Percentiles rank a stretch among this genome's conserved stretches.
These are phyloP conservation scores for Sideroxylon spinosum DNA, from an alignment of 179 eudicot species.

Conservation along the genomic window DNA sequence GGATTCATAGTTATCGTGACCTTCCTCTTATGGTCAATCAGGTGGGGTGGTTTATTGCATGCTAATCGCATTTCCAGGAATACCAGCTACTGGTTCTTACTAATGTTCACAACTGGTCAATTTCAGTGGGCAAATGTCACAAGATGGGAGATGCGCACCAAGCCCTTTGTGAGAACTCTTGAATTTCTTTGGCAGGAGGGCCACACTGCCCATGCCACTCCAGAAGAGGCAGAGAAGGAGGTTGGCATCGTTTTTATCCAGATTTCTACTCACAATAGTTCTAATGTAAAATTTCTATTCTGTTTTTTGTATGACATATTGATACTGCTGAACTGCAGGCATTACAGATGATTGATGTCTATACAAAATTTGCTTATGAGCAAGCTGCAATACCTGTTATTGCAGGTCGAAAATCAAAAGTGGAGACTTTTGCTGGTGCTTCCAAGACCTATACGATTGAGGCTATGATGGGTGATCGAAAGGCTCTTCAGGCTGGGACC, in stretches of 20 bases:
- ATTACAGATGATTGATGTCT: conserved; percentile 85
- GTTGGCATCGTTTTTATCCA: conserved; percentile 29
- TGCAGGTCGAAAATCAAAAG: conserved; percentile 89
- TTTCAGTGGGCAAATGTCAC: conserved; percentile 98
- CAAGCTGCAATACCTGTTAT: conserved; percentile 98
- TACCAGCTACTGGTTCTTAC: conserved; percentile 5
- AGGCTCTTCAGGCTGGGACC: conserved; percentile 98
- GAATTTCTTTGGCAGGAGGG: conserved; percentile 99
- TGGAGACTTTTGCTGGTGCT: conserved; percentile 98
- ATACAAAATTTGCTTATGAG: conserved; percentile 87
- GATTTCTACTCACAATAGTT: background rate
- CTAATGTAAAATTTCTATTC: background rate
- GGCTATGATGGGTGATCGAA: conserved; percentile 99
- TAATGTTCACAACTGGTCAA: conserved; percentile 7
- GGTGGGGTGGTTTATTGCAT: conserved; percentile 32
- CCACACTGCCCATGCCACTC: conserved; percentile 95
- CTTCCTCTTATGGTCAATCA: conserved; percentile 97
- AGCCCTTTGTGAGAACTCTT: conserved; percentile 95
- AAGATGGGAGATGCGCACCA: conserved; percentile 99
- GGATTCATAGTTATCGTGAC: conserved; percentile 98
- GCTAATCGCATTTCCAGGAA: background rate
- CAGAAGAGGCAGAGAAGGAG: conserved; percentile 96
- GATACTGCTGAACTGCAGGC: conserved; percentile 63
- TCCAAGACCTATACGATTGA: conserved; percentile 87
- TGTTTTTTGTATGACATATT: conserved; percentile 21